Percentiles rank a stretch among this genome's conserved stretches.
phyloP scores from a whole-genome alignment of 495 filamentous ascomycete species.

The Xeromyces bisporus region DNA sequence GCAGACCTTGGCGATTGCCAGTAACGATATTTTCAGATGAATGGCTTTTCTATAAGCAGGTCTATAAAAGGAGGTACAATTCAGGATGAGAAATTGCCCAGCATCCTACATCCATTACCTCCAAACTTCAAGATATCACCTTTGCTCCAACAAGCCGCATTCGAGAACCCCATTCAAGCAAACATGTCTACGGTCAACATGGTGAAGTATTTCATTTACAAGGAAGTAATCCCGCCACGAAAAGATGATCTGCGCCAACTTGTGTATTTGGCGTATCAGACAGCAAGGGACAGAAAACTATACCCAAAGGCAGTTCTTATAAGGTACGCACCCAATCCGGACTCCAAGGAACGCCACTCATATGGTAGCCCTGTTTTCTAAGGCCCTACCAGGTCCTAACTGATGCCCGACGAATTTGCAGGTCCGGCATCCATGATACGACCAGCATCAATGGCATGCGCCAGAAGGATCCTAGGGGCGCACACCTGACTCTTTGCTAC shows the following conservation, averaged over 20 bases:
- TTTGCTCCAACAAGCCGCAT: background rate
- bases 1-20: background rate
- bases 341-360: background rate
- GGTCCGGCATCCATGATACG: constrained; percentile 4
- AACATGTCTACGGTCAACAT: constrained; percentile 7
- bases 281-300: constrained; percentile 4
- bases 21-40: background rate
- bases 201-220: constrained; percentile 7
- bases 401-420: constrained; percentile 2
- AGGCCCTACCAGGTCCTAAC: background rate
- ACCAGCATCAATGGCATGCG: constrained; percentile 6
- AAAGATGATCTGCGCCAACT: constrained; percentile 1
- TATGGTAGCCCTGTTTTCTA: background rate
- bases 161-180: background rate
- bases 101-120: background rate
- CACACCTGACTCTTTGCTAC: constrained; percentile 4
- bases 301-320: constrained; percentile 5
- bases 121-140: background rate
- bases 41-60: background rate
- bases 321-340: background rate
- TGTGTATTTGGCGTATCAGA: constrained; percentile 3
- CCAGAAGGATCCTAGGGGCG: constrained; percentile 2
- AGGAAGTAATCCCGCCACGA: constrained; percentile 3
- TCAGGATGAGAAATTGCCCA: background rate
- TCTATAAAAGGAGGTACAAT: constrained; percentile 1